Conservation (phyloP, 495 filamentous ascomycete genomes). For the Bryoglossum gracile region DNA sequence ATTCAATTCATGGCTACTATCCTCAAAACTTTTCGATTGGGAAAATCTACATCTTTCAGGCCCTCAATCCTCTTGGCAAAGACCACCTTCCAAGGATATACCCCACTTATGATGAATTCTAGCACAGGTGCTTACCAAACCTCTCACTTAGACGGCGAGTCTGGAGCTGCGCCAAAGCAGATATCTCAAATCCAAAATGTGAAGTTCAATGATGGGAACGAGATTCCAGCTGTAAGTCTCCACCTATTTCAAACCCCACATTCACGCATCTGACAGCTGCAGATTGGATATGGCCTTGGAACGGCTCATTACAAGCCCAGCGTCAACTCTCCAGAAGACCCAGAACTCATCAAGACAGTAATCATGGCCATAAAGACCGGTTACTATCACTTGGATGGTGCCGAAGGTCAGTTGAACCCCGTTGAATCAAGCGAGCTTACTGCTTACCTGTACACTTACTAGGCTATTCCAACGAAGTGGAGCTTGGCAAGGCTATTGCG, state of each 20-base stretch:
- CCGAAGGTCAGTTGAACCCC: conserved; percentile 44
- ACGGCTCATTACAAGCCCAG: conserved; percentile 27
- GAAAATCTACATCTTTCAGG: not conserved
- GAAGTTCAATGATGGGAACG: conserved; percentile 65
- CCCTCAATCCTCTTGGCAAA: not conserved
- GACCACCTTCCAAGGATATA: conserved; percentile 1
- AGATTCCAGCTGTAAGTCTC: conserved; percentile 57
- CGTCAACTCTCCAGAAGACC: conserved; percentile 36
- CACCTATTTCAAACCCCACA: not conserved
- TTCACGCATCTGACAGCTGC: not conserved
- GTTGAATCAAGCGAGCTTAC: conserved; percentile 1
- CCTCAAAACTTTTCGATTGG: not conserved
- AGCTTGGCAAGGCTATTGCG: conserved; percentile 68
- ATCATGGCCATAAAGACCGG: conserved; percentile 63
- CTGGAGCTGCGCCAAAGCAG: conserved; percentile 30
- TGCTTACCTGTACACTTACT: not conserved
- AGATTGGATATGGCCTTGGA: conserved; percentile 68
- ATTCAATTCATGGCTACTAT: conserved; percentile 2
- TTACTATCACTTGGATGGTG: conserved; percentile 72
- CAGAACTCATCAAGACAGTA: conserved; percentile 49
- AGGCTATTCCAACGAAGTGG: conserved; percentile 75
- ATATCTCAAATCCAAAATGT: conserved; percentile 32
- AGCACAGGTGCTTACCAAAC: conserved; percentile 27
- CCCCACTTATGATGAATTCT: conserved; percentile 29
- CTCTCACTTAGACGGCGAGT: conserved; percentile 10